phyloP scores from a whole-genome alignment of 1,284 basidiomycete genomes.

The Mycosarcoma mackinlayi region DNA sequence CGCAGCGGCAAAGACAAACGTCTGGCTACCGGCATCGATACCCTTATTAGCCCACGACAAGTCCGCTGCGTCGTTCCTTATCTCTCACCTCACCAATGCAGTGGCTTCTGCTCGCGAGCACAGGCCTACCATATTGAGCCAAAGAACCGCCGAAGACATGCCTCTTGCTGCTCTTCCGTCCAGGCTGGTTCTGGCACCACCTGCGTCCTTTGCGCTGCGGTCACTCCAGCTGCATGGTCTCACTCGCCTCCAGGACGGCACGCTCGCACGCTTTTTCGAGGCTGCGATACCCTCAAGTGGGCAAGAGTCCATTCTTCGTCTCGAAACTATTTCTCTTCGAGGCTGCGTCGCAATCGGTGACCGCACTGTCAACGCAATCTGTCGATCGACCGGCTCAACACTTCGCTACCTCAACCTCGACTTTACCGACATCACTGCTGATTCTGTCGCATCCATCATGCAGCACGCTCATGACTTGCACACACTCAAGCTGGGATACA shows the following conservation, averaged over 20 bases:
- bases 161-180: slow-evolving; percentile 23
- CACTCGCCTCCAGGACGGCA: slow-evolving; percentile 31
- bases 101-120: slow-evolving; percentile 4
- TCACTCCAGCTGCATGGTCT: slow-evolving; percentile 41
- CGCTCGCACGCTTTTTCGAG: slow-evolving; percentile 32
- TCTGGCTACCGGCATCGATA: slow-evolving; percentile 40
- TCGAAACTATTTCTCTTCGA: slow-evolving; percentile 29
- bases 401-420: slow-evolving; percentile 43
- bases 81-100: slow-evolving; percentile 22
- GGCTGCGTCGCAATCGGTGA: slow-evolving; percentile 39
- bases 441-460: slow-evolving; percentile 26
- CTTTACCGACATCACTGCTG: slow-evolving; percentile 37
- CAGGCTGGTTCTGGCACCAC: not conserved
- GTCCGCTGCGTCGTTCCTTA: slow-evolving; percentile 24
- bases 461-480: slow-evolving; percentile 8
- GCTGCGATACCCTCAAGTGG: slow-evolving; percentile 2
- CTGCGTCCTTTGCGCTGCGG: slow-evolving; percentile 27
- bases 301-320: slow-evolving; percentile 9
- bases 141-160: slow-evolving; percentile 1
- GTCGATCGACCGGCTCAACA: slow-evolving; percentile 21
- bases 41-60: slow-evolving; percentile 38
- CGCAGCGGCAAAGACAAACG: slow-evolving; percentile 23
- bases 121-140: slow-evolving; percentile 1
- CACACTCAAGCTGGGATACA: slow-evolving; percentile 39
- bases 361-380: slow-evolving; percentile 27